Conservation (phyloP, 768 basidiomycete genomes). For the Suillus sp. region DNA sequence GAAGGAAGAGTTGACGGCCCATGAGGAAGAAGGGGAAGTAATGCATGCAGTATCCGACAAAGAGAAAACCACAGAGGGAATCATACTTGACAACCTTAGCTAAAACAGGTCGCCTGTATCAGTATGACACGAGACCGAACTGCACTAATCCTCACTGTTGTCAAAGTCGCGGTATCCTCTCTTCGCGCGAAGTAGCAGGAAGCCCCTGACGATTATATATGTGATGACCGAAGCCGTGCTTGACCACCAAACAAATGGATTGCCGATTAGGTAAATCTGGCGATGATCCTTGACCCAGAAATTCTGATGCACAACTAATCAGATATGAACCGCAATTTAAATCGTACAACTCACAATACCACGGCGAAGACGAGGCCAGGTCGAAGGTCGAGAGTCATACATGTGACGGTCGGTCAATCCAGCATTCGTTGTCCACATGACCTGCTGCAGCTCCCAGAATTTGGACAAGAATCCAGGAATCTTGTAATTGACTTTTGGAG, state of each 20-base stretch:
- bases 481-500: slow-evolving; percentile 86
- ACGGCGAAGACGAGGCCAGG: slow-evolving; percentile 89
- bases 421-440: slow-evolving; percentile 98
- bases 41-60: slow-evolving; percentile 89
- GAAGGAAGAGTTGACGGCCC: slow-evolving; percentile 95
- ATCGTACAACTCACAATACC: slow-evolving; percentile 75
- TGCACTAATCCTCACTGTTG: slow-evolving; percentile 60
- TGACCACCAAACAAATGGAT: slow-evolving; percentile 91
- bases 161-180: slow-evolving; percentile 92
- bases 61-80: slow-evolving; percentile 85
- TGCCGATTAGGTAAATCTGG: slow-evolving; percentile 95
- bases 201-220: slow-evolving; percentile 70
- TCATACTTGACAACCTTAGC: slow-evolving; percentile 94
- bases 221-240: slow-evolving; percentile 69
- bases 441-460: slow-evolving; percentile 88
- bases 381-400: slow-evolving; percentile 90
- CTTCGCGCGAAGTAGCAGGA: slow-evolving; percentile 87
- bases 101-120: slow-evolving; percentile 33
- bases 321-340: slow-evolving; percentile 1
- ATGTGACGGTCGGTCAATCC: slow-evolving; percentile 94
- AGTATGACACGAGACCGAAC: slow-evolving; percentile 8
- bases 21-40: slow-evolving; percentile 98
- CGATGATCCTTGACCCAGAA: slow-evolving; percentile 98
- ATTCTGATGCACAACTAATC: slow-evolving; percentile 53
- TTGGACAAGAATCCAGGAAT: slow-evolving; percentile 89